Conservation (phyloP, 352 stramenopile species). For the Phytophthora melonis region DNA sequence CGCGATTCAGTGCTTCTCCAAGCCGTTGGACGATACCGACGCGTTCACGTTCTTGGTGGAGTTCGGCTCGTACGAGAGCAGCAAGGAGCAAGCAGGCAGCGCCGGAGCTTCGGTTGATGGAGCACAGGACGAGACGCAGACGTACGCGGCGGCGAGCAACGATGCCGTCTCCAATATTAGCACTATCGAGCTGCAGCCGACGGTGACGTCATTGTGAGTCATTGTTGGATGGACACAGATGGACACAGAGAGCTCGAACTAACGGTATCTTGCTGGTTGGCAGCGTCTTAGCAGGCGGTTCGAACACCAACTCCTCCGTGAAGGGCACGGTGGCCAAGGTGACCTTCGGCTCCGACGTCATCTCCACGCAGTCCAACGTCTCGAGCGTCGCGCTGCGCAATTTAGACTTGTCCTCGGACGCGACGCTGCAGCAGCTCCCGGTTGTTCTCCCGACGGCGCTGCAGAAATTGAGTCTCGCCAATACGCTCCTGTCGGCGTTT, state of each 20-base stretch:
- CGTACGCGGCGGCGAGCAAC: slow-evolving; percentile 46
- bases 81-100: slow-evolving; percentile 18
- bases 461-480: slow-evolving; percentile 41
- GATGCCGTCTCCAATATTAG: slow-evolving; percentile 40
- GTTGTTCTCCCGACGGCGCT: slow-evolving; percentile 29
- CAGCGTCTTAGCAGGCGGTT: slow-evolving; percentile 39
- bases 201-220: slow-evolving; percentile 41
- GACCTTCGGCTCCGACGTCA: slow-evolving; percentile 34
- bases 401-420: slow-evolving; percentile 33
- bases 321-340: slow-evolving; percentile 51
- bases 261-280: slow-evolving; percentile 2
- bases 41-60: slow-evolving; percentile 66
- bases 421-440: slow-evolving; percentile 39
- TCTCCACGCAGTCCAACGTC: slow-evolving; percentile 39
- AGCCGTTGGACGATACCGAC: slow-evolving; percentile 27
- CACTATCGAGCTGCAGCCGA: slow-evolving; percentile 32
- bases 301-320: slow-evolving; percentile 30
- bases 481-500: slow-evolving; percentile 42
- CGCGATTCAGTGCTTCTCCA: slow-evolving; percentile 59
- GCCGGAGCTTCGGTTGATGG: slow-evolving; percentile 21
- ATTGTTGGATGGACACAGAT: background rate
- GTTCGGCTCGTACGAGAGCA: slow-evolving; percentile 55
- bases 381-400: slow-evolving; percentile 43
- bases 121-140: slow-evolving; percentile 30
- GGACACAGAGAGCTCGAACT: background rate